These are phyloP conservation scores for Helicostylum pulchrum DNA, from an alignment of 192 early-diverging fungal genomes.

Conservation along the genomic window DNA sequence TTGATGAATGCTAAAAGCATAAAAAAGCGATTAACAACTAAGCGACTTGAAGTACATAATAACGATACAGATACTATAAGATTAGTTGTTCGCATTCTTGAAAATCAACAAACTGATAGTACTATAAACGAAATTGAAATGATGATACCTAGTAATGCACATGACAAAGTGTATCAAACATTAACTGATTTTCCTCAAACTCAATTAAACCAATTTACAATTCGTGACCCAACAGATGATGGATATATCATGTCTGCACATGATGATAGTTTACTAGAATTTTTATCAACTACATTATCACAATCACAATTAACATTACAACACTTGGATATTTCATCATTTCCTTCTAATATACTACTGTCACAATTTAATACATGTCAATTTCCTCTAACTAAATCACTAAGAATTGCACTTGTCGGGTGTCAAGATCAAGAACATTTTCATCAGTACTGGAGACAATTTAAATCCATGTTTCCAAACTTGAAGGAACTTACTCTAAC, in stretches of 20 bases:
- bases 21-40: conserved; percentile 2
- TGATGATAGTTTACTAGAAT: background rate
- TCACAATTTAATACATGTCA: background rate
- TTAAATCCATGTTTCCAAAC: conserved; percentile 1
- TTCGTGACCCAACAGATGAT: conserved; percentile 17
- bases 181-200: conserved; percentile 4
- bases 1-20: background rate
- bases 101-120: background rate
- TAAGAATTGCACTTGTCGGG: background rate
- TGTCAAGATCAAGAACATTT: background rate
- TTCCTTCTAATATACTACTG: background rate
- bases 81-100: conserved; percentile 5
- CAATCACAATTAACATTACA: background rate
- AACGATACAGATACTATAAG: background rate
- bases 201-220: background rate
- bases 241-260: background rate
- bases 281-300: background rate
- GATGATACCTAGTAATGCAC: background rate
- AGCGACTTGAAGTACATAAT: background rate
- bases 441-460: background rate
- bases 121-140: conserved; percentile 12
- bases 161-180: background rate
- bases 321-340: conserved; percentile 5
- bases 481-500: conserved; percentile 8
- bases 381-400: conserved; percentile 1